Evolutionary conservation across 1,284 basidiomycete species (phyloP), one percentile per base, ranked within the genome.

Genomic region (Ceratobasidium sp.): DNA sequence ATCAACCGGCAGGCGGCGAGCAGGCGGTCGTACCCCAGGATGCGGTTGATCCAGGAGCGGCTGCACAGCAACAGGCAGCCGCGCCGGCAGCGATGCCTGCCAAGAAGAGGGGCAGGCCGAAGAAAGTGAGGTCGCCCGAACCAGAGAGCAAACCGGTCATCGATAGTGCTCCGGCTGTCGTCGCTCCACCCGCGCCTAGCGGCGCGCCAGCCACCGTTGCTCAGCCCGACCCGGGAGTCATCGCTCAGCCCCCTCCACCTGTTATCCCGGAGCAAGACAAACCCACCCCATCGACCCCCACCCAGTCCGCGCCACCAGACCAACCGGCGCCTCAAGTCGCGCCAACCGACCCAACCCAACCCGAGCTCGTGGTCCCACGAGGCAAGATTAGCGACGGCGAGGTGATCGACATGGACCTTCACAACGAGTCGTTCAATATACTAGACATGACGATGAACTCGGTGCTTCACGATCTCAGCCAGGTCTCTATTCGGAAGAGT

Each of bases 71-170:
- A 49, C 46, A 49, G 46, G 46, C 46, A 49, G 46, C 46, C 46
- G 18, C 46, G 46, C 46, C 46, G 46, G 46, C 46, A 12, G 46
- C 12, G 9, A 49, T 49, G 46, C 46, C 46, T 49, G 46, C 46
- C 10, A 58, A 58, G 55, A 58, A 58, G 55, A 58, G 55, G 55
- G 55, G 55, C 10, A 58, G 26, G 55, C 55, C 26, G 55, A 58
- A 20, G 26, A 58, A 28, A 33, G 55, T 15, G 10, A 58, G 28
- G 55, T 3, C 6, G 55, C 26, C 26, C 4, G 55, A 12, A 5
- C 55, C 26, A 28, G 55, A 13, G 55, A 26, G 55, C 55, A 7
- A 58, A 33, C 55, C 26, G 28, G 55, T 26, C 4, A 2, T 58
- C 55, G 55, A 58, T 7, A 12, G 13, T 12, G 55, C 13, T 9